phyloP scores from a whole-genome alignment of 2,329 filamentous ascomycete species.

The Botryotinia globosa region DNA sequence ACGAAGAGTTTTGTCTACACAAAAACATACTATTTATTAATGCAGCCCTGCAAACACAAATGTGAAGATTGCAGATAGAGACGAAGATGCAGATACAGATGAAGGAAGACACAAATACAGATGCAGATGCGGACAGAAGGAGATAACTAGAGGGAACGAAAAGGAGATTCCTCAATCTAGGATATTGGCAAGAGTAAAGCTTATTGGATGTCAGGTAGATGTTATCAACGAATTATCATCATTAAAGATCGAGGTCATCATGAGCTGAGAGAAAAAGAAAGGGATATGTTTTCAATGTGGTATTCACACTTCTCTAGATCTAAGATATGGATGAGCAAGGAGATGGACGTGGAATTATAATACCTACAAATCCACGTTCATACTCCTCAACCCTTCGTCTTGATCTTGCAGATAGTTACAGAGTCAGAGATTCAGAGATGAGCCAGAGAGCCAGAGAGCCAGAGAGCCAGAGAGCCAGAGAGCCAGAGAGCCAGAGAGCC shows the following conservation, averaged over 20 bases:
- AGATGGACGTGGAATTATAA: too few relatives aligned
- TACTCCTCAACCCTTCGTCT: fast-evolving
- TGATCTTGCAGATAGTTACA: too few relatives aligned
- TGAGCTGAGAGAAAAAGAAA: neutral
- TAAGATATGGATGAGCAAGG: neutral
- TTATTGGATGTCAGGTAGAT: neutral
- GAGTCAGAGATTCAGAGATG: too few relatives aligned
- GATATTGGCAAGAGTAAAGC: too few relatives aligned
- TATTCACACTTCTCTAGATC: neutral
- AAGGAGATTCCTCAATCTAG: neutral
- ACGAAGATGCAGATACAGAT: too few relatives aligned
- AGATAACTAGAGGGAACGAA: neutral
- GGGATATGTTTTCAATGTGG: fast-evolving
- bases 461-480: too few relatives aligned
- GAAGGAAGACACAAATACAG: neutral
- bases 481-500: too few relatives aligned
- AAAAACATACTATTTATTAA: neutral
- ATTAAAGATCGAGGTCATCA: neutral
- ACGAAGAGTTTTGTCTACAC: too few relatives aligned
- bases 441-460: too few relatives aligned
- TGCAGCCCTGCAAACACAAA: fast-evolving
- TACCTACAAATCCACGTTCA: too few relatives aligned
- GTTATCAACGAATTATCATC: neutral
- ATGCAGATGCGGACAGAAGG: neutral
- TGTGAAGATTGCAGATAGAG: neutral